phyloP scores from a whole-genome alignment of 371 early-diverging fungal genomes.

The Blakeslea trispora region DNA sequence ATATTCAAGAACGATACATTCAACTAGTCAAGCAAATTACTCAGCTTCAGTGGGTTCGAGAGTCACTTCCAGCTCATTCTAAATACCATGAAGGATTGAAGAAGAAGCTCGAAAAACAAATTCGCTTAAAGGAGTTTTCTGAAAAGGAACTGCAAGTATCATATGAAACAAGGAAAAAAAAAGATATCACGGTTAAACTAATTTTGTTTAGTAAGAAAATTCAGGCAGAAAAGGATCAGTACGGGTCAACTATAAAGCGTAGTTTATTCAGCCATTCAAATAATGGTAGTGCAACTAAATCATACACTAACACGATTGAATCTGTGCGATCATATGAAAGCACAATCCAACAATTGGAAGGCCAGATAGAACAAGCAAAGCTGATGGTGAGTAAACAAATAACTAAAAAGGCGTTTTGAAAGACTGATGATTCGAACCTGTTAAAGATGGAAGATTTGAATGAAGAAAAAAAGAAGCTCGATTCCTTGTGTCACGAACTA shows the following conservation, averaged over 20 bases:
- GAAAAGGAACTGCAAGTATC: slow-evolving; percentile 40
- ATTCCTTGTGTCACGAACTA: slow-evolving; percentile 33
- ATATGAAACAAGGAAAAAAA: not conserved
- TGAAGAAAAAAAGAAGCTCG: slow-evolving; percentile 32
- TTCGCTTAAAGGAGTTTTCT: slow-evolving; percentile 26
- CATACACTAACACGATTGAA: slow-evolving; percentile 27
- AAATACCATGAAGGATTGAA: slow-evolving; percentile 43
- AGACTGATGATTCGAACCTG: too few species aligned
- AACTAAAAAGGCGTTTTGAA: too few species aligned
- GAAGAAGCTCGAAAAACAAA: slow-evolving; percentile 35
- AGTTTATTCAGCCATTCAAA: slow-evolving; percentile 6
- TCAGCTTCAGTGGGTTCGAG: slow-evolving; percentile 47
- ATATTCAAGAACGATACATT: slow-evolving; percentile 29
- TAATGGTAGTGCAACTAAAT: slow-evolving; percentile 1
- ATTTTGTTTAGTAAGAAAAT: slow-evolving; percentile 22
- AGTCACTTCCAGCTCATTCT: slow-evolving; percentile 46
- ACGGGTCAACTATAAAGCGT: slow-evolving; percentile 5
- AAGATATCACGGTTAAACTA: not conserved
- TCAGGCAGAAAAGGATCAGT: slow-evolving; percentile 23
- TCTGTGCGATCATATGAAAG: slow-evolving; percentile 32
- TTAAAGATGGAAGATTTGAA: slow-evolving; percentile 37
- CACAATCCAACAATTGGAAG: slow-evolving; percentile 25
- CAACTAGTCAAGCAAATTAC: slow-evolving; percentile 37
- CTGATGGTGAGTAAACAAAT: slow-evolving; percentile 25
- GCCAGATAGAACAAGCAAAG: slow-evolving; percentile 34